These are phyloP conservation scores for Parastagonospora nodorum DNA, from an alignment of 2,329 filamentous ascomycete genomes.

Conservation along the genomic window DNA sequence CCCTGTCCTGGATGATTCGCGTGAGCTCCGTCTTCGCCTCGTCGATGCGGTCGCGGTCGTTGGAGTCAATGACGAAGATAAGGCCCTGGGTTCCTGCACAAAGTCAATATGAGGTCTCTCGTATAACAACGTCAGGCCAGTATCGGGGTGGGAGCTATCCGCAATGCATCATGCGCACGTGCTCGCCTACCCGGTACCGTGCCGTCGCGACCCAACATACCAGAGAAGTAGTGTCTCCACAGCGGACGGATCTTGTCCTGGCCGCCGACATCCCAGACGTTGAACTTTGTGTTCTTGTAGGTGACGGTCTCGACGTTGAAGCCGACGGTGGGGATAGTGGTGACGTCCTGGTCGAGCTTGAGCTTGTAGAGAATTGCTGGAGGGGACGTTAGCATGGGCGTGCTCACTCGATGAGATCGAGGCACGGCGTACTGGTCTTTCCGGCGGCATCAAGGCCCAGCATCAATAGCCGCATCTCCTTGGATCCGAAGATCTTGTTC, in stretches of 20 bases:
- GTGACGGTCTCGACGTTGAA: slow-evolving; percentile 99
- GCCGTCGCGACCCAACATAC: slow-evolving; percentile 51
- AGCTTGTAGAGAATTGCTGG: slow-evolving; percentile 96
- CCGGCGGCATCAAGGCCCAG: slow-evolving; percentile 94
- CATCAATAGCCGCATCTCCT: slow-evolving; percentile 99
- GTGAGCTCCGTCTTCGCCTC: slow-evolving; percentile 96
- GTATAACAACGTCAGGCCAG: not conserved
- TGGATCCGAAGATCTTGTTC: slow-evolving; percentile 98
- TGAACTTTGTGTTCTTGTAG: slow-evolving; percentile 99
- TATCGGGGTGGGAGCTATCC: slow-evolving; percentile 11
- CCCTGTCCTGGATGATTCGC: slow-evolving; percentile 98
- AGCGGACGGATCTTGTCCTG: slow-evolving; percentile 99
- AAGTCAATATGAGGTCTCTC: slow-evolving; percentile 7
- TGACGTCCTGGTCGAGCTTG: slow-evolving; percentile 99
- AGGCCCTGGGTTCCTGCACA: slow-evolving; percentile 84
- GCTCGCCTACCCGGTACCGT: slow-evolving; percentile 40
- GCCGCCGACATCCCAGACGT: slow-evolving; percentile 99
- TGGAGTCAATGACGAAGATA: slow-evolving; percentile 99
- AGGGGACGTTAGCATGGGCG: slow-evolving; percentile 16
- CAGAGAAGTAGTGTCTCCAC: slow-evolving; percentile 99
- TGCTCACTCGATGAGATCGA: not conserved
- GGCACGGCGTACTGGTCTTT: slow-evolving; percentile 73
- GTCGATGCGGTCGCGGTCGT: slow-evolving; percentile 96
- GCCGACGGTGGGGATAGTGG: slow-evolving; percentile 97
- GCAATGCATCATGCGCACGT: slow-evolving; percentile 19